Conservation (phyloP, 306 rosid genomes). For the Herpetospermum pedunculosum region DNA sequence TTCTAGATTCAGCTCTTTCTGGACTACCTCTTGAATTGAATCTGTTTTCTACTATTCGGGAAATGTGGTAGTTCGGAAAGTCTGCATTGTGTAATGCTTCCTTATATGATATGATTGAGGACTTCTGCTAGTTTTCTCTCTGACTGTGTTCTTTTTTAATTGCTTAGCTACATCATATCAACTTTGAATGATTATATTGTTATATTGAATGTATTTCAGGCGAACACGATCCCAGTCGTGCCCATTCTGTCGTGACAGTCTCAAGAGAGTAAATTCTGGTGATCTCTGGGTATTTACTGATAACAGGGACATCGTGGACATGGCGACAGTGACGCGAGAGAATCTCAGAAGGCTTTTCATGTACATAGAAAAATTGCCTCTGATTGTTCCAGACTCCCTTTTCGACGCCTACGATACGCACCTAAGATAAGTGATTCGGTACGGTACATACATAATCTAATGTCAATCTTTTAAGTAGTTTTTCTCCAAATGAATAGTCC, state of each 20-base stretch:
- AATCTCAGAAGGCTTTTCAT: slow-evolving; percentile 72
- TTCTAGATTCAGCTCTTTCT: neutral
- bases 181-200: neutral
- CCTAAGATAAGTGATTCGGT: slow-evolving; percentile 40
- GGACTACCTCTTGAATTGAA: neutral
- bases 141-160: neutral
- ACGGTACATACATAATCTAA: slow-evolving; percentile 18
- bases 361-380: slow-evolving; percentile 82
- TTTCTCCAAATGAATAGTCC: slow-evolving; percentile 19
- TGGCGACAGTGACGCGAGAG: slow-evolving; percentile 76
- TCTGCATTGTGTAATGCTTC: neutral
- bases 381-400: slow-evolving; percentile 65
- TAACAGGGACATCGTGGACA: slow-evolving; percentile 57
- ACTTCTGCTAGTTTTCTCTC: neutral
- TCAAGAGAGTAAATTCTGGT: slow-evolving; percentile 73
- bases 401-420: slow-evolving; percentile 79
- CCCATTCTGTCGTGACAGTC: slow-evolving; percentile 92
- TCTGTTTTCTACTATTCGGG: neutral
- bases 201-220: slow-evolving; percentile 37
- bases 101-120: neutral
- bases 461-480: neutral
- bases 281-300: slow-evolving; percentile 91
- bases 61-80: neutral
- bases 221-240: slow-evolving; percentile 77
- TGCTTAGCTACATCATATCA: neutral